Evolutionary conservation across 495 filamentous ascomycete genomes (phyloP).

Genomic region (Talaromyces liani): DNA sequence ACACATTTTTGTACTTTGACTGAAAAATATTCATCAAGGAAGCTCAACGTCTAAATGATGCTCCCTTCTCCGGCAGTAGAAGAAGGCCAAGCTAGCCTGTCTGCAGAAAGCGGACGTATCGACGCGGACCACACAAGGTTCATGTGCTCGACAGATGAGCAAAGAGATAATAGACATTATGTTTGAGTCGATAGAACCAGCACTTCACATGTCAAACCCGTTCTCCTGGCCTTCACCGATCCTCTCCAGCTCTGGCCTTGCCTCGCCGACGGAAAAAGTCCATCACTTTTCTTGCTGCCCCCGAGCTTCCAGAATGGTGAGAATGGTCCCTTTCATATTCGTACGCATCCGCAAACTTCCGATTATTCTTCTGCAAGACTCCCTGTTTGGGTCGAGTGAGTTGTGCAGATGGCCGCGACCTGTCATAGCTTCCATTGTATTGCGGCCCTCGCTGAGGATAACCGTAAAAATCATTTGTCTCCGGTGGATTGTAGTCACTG

Average conservation of each 20-base stretch:
- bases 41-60: slow-evolving; percentile 13
- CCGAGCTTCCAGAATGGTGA: slow-evolving; percentile 71
- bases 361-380: slow-evolving; percentile 72
- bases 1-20: background rate
- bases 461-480: slow-evolving; percentile 12
- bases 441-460: slow-evolving; percentile 18
- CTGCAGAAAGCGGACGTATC: background rate
- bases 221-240: slow-evolving; percentile 25
- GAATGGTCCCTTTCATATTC: slow-evolving; percentile 61
- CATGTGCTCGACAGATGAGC: background rate
- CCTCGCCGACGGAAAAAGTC: slow-evolving; percentile 91
- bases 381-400: slow-evolving; percentile 37
- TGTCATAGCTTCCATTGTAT: slow-evolving; percentile 29
- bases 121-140: background rate
- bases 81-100: background rate
- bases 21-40: slow-evolving; percentile 9
- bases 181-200: slow-evolving; percentile 5
- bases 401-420: slow-evolving; percentile 36
- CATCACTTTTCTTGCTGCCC: slow-evolving; percentile 88
- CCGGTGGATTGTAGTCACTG: slow-evolving; percentile 19
- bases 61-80: background rate
- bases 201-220: slow-evolving; percentile 6
- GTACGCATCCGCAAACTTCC: slow-evolving; percentile 85
- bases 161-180: slow-evolving; percentile 1
- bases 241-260: slow-evolving; percentile 61